These are phyloP conservation scores for Sarocladium brachiariae DNA, from an alignment of 2,329 filamentous ascomycete genomes.

Conservation along the genomic window DNA sequence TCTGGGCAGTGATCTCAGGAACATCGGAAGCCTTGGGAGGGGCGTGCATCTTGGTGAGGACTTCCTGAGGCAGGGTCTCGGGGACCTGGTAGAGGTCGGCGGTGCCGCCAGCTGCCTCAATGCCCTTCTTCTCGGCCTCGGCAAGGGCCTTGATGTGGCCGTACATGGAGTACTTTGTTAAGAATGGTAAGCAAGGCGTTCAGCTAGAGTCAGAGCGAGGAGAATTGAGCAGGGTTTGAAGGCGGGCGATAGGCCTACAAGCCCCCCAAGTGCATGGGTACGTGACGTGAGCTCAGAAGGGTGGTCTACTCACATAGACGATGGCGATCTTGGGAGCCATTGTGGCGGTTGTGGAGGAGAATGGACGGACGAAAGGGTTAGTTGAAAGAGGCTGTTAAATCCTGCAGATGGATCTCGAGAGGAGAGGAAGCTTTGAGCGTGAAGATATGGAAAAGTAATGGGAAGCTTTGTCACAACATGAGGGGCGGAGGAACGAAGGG, in stretches of 20 bases:
- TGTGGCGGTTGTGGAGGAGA: constrained; percentile 24
- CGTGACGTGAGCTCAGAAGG: constrained; percentile 9
- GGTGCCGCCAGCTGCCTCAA: constrained; percentile 76
- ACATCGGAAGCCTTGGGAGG: constrained; percentile 65
- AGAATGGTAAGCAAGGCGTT: neutral
- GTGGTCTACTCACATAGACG: constrained; percentile 61
- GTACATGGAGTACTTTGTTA: constrained; percentile 77
- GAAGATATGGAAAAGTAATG: neutral
- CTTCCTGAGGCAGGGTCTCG: constrained; percentile 80
- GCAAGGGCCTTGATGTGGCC: constrained; percentile 82
- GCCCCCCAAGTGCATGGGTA: too few species aligned
- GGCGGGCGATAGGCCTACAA: too few species aligned
- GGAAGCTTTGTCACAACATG: neutral
- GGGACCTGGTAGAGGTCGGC: constrained; percentile 80
- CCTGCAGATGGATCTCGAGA: neutral
- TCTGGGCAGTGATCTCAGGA: constrained; percentile 51
- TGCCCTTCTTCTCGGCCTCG: constrained; percentile 83
- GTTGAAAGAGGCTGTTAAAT: neutral
- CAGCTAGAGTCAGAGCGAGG: neutral
- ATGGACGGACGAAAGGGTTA: neutral
- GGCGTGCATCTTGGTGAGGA: constrained; percentile 86
- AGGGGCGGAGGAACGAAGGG: neutral
- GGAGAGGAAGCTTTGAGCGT: neutral
- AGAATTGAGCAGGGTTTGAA: neutral
- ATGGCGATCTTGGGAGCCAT: constrained; percentile 94